Percentiles rank a stretch among this genome's conserved stretches.
Conservation (phyloP, 2,329 filamentous ascomycete species). For the Cladophialophora chaetospira region DNA sequence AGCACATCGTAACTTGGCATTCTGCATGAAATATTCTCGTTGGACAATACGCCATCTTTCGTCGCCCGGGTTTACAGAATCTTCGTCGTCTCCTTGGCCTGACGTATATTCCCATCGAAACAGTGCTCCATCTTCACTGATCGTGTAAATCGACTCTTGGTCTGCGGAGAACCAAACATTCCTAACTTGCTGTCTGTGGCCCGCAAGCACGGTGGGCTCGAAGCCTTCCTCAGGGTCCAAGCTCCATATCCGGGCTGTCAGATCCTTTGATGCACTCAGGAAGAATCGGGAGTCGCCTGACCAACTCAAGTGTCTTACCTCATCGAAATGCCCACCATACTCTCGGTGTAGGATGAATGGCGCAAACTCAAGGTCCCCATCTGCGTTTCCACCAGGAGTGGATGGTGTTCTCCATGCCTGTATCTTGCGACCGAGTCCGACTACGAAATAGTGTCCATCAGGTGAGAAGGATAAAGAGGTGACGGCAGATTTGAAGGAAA, state of each 20-base stretch:
- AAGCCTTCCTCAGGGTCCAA: conserved; percentile 84
- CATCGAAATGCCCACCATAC: conserved; percentile 86
- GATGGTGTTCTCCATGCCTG: conserved; percentile 97
- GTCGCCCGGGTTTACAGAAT: conserved; percentile 61
- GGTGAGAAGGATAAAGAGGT: conserved; percentile 88
- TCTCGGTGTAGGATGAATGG: conserved; percentile 88
- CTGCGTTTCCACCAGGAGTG: conserved; percentile 75
- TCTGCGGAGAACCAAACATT: conserved; percentile 97
- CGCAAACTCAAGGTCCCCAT: conserved; percentile 88
- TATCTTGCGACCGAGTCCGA: conserved; percentile 80
- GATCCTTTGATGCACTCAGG: conserved; percentile 84
- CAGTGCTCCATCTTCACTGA: conserved; percentile 95
- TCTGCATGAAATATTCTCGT: conserved; percentile 91
- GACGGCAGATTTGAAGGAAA: conserved; percentile 85
- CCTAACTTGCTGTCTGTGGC: conserved; percentile 85
- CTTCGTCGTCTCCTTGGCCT: conserved; percentile 62
- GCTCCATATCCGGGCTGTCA: conserved; percentile 95
- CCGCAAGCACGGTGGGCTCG: conserved; percentile 82
- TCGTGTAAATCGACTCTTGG: conserved; percentile 93
- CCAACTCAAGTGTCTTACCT: conserved; percentile 86
- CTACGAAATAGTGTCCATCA: conserved; percentile 86
- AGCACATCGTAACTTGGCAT: conserved; percentile 84
- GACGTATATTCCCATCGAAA: conserved; percentile 88
- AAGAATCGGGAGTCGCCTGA: conserved; percentile 96
- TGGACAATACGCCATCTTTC: conserved; percentile 90